These are phyloP conservation scores for Fusarium sp. DNA, from an alignment of 2,329 filamentous ascomycete genomes.

Conservation along the genomic window DNA sequence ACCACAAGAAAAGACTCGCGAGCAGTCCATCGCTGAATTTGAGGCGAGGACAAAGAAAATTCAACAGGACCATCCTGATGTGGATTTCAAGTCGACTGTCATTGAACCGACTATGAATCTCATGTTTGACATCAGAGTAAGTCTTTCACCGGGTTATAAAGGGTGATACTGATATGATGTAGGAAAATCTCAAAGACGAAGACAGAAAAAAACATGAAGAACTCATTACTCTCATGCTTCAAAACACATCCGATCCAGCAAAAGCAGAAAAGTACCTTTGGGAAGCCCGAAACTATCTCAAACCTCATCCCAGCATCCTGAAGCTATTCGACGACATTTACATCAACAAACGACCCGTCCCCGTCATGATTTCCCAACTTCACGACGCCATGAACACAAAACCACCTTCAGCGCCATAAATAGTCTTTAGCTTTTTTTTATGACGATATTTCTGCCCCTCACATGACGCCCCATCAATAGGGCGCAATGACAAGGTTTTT, in stretches of 20 bases:
- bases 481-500: slow-evolving; percentile 40
- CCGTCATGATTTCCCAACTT: slow-evolving; percentile 28
- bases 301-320: slow-evolving; percentile 24
- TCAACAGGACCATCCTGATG: slow-evolving; percentile 28
- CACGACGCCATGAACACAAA: slow-evolving; percentile 28
- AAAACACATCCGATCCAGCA: slow-evolving; percentile 18
- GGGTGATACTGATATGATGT: background rate
- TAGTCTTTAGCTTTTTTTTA: background rate
- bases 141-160: rapidly evolving
- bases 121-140: slow-evolving; percentile 32
- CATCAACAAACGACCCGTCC: slow-evolving; percentile 32
- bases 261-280: slow-evolving; percentile 38
- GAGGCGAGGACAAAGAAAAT: slow-evolving; percentile 24
- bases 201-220: slow-evolving; percentile 25
- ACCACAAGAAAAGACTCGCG: slow-evolving; percentile 18
- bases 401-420: background rate
- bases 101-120: slow-evolving; percentile 41
- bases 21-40: slow-evolving; percentile 37
- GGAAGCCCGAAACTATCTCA: slow-evolving; percentile 36
- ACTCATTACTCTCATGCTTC: slow-evolving; percentile 31
- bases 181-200: slow-evolving; percentile 24
- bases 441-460: slow-evolving; percentile 7
- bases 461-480: slow-evolving; percentile 43
- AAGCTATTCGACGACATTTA: slow-evolving; percentile 38
- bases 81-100: slow-evolving; percentile 30